phyloP scores from a whole-genome alignment of 1,284 basidiomycete genomes.

The Meira nashicola region DNA sequence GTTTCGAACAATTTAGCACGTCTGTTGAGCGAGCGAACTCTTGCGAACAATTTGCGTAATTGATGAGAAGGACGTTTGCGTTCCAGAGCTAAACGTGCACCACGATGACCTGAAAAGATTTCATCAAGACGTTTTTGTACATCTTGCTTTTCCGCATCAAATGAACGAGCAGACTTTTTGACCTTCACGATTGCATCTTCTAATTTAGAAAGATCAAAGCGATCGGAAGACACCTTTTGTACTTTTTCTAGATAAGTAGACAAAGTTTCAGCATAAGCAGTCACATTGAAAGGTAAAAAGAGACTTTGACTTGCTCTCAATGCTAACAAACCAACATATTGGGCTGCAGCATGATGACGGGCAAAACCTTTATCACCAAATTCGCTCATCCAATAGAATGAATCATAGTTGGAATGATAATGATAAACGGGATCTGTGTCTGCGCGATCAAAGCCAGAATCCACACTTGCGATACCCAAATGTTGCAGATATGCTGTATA shows the following conservation, averaged over 20 bases:
- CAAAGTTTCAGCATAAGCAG: conserved; percentile 50
- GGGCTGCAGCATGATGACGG: conserved; percentile 66
- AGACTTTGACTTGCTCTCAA: conserved; percentile 64
- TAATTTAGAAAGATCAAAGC: neutral
- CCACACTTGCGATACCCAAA: conserved; percentile 54
- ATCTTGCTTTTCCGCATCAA: neutral
- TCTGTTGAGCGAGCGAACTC: conserved; percentile 57
- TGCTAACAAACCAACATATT: conserved; percentile 56
- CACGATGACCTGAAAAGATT: conserved; percentile 1
- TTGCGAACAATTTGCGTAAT: neutral
- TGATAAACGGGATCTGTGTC: conserved; percentile 66
- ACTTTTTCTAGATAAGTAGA: conserved; percentile 28
- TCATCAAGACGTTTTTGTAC: neutral
- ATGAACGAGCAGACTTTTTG: neutral
- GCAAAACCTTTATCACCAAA: conserved; percentile 73
- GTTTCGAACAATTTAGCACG: conserved; percentile 72
- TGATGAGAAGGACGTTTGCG: neutral
- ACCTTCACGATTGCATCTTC: neutral
- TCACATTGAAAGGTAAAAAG: conserved; percentile 68
- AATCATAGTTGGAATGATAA: conserved; percentile 70
- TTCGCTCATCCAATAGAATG: conserved; percentile 67
- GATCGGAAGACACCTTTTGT: conserved; percentile 16
- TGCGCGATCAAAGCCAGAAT: conserved; percentile 50
- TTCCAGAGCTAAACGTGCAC: no score
- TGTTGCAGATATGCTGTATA: conserved; percentile 68